These are phyloP conservation scores for Mycena albidolilacea DNA, from an alignment of 768 basidiomycete genomes.

Conservation along the genomic window DNA sequence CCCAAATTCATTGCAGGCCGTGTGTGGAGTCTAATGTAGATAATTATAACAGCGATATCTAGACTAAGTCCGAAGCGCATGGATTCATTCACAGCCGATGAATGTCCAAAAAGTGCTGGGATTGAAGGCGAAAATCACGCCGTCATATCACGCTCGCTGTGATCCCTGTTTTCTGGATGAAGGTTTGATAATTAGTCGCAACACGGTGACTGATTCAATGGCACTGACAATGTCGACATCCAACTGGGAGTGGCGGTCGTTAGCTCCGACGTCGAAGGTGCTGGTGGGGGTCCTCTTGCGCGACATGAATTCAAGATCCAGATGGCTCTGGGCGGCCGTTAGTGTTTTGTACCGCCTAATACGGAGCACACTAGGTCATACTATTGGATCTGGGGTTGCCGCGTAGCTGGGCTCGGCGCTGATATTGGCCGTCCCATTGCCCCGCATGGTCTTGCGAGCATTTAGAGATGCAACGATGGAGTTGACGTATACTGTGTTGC, in stretches of 20 bases:
- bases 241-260: neutral
- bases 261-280: neutral
- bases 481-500: constrained; percentile 2
- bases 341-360: neutral
- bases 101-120: too few relatives aligned
- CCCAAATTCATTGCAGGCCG: too few relatives aligned
- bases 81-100: too few relatives aligned
- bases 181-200: neutral
- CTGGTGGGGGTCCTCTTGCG: neutral
- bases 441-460: neutral
- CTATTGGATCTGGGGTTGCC: neutral
- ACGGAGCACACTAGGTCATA: neutral
- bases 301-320: neutral
- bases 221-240: neutral
- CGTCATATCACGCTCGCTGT: too few relatives aligned
- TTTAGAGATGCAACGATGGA: constrained; percentile 2
- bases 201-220: neutral
- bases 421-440: neutral
- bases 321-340: neutral
- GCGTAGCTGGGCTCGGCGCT: neutral
- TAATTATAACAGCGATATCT: too few relatives aligned
- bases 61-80: too few relatives aligned
- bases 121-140: too few relatives aligned
- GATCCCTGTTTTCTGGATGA: too few relatives aligned
- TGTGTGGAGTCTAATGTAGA: too few relatives aligned